phyloP scores from a whole-genome alignment of 2,329 filamentous ascomycete species.

The Cytospora piceae region DNA sequence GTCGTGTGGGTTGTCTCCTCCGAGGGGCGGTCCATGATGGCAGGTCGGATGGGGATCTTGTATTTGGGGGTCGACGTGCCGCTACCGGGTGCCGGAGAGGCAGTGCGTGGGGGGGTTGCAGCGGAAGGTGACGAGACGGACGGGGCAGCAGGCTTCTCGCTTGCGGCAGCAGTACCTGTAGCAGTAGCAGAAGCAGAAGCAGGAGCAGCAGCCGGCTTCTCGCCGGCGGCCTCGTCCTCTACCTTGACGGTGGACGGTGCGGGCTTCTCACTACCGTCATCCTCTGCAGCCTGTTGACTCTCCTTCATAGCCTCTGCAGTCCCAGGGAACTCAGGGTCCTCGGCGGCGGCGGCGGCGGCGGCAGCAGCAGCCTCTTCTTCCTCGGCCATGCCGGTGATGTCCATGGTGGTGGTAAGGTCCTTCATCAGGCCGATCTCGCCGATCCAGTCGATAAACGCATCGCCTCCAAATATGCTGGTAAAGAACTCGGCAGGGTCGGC shows the following conservation, averaged over 20 bases:
- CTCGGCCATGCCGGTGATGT: constrained; percentile 85
- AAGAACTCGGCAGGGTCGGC: constrained; percentile 98
- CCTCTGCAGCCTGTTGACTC: constrained; percentile 50
- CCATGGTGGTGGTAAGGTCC: constrained; percentile 96
- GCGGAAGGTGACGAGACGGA: constrained; percentile 42
- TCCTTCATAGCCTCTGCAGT: constrained; percentile 61
- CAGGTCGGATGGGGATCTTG: constrained; percentile 75
- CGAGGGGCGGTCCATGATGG: constrained; percentile 81
- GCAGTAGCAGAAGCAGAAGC: too few species aligned
- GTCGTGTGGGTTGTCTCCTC: constrained; percentile 76
- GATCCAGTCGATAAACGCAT: constrained; percentile 94
- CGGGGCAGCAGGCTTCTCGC: constrained; percentile 37
- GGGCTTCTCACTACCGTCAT: constrained; percentile 38
- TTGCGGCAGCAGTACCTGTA: constrained; percentile 20
- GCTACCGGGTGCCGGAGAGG: constrained; percentile 45
- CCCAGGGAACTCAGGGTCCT: constrained; percentile 58
- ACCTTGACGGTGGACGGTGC: constrained; percentile 46
- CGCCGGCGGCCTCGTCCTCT: constrained; percentile 37
- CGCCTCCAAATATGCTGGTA: constrained; percentile 95
- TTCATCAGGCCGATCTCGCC: constrained; percentile 99
- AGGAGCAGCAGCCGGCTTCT: constrained; percentile 29
- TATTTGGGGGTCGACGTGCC: constrained; percentile 47
- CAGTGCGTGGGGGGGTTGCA: constrained; percentile 48
- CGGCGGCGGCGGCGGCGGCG: constrained; percentile 34
- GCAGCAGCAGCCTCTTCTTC: constrained; percentile 67